Base-by-base conservation (phyloP, 805 yeast species). In the Nakazawaea wyomingensis region DNA sequence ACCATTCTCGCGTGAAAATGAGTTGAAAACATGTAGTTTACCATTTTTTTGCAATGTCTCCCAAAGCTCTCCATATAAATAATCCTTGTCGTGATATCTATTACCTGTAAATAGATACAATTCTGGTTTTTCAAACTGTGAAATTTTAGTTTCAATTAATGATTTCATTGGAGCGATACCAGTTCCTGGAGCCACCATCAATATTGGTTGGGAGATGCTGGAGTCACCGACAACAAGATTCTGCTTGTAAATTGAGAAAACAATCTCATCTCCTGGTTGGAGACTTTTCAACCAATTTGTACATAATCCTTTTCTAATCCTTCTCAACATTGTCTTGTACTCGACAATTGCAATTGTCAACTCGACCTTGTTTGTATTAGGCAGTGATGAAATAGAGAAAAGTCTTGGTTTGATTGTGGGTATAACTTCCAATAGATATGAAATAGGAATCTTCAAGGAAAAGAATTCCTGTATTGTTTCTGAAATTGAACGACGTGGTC, bases 101-200 rank as follows among this genome's bases (percentile, higher is more conserved):
- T 83, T 83, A 2, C 98, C 99, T 47, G 78, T 76, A 52, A 90
- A 86, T 21, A 91, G 59, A 34, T 71, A 63, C 32, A 83, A 54
- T 1, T 61, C 57, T 21, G 64, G 66, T 1, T 44, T 35, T 1
- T 51, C 52, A 7, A 44, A 32, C 5, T 52, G 50, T 4, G 49
- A 29, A 16, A 60, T 45, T 3, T 60, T 52, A 1, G 67, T 54
- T 34, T 76, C 76, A 11, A 91, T 71, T 32, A 90, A 54, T 1
- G 86, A 74, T 54, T 87, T 76, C 74, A 91, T 79, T 2, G 99
- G 99, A 0, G 99, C 99, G 9, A 93, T 69, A 2, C 99, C 99
- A 0, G 98, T 95, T 3, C 99, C 99, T 0, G 99, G 95, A 1
- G 91, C 83, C 4, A 91, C 71, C 74, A 91, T 67, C 3, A 93